A percentile compares a stretch with the other conserved stretches of the same genome.
Evolutionary conservation across 495 filamentous ascomycete species (phyloP).

Genomic region (Penicillium paradoxum): DNA sequence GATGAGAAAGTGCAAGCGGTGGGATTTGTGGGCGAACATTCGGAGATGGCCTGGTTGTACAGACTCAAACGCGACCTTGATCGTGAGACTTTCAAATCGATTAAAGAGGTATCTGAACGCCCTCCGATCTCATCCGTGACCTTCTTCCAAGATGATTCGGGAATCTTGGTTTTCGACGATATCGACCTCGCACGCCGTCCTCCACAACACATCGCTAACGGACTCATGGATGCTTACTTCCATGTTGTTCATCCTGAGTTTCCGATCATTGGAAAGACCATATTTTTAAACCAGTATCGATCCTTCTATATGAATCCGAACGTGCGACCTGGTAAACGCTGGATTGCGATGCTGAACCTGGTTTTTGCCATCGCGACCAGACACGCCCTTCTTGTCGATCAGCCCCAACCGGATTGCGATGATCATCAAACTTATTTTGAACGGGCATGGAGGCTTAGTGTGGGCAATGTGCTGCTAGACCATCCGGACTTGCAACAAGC

Average conservation of each 20-base stretch:
- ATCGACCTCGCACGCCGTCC: conserved; percentile 49
- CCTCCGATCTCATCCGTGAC: conserved; percentile 36
- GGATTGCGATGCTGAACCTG: conserved; percentile 59
- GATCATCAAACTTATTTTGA: conserved; percentile 54
- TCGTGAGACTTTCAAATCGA: conserved; percentile 10
- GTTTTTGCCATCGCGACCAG: conserved; percentile 59
- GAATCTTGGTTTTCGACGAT: conserved; percentile 34
- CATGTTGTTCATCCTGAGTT: conserved; percentile 52
- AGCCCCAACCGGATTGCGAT: conserved; percentile 31
- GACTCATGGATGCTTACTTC: conserved; percentile 52
- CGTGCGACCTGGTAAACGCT: conserved; percentile 41
- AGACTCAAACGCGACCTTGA: conserved; percentile 38
- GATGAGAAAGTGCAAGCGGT: conserved; percentile 46
- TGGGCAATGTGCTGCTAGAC: conserved; percentile 45
- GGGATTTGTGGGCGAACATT: conserved; percentile 61
- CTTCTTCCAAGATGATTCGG: conserved; percentile 55
- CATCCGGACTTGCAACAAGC: conserved; percentile 51
- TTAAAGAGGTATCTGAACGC: conserved; percentile 19
- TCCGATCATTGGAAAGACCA: conserved; percentile 51
- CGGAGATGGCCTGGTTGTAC: conserved; percentile 58
- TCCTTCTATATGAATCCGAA: conserved; percentile 32
- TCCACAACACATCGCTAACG: conserved; percentile 44
- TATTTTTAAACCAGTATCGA: conserved; percentile 41
- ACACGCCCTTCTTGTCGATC: conserved; percentile 39
- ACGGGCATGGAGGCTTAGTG: conserved; percentile 51